phyloP scores from a whole-genome alignment of 2,329 filamentous ascomycete species.

The Alternaria solani region DNA sequence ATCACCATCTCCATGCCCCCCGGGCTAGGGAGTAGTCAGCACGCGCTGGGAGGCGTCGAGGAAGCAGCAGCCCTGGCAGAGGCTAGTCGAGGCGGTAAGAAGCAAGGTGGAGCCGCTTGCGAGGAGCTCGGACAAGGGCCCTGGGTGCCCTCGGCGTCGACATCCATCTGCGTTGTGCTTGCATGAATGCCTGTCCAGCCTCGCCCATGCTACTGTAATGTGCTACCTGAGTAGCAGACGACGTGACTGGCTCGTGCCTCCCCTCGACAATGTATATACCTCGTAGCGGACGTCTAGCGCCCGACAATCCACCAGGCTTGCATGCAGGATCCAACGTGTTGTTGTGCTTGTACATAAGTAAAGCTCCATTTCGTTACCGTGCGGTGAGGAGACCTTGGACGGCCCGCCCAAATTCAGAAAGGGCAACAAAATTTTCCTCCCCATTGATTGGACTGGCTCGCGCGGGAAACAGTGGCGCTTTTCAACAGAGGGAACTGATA shows the following conservation, averaged over 20 bases:
- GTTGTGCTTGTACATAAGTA: constrained; percentile 23
- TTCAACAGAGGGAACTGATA: constrained; percentile 25
- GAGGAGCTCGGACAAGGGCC: constrained; percentile 7
- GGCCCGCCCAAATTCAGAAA: constrained; percentile 23
- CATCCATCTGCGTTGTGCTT: constrained; percentile 15
- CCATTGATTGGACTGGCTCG: constrained; percentile 17
- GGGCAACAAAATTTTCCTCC: constrained; percentile 20
- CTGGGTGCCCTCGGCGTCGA: constrained; percentile 6
- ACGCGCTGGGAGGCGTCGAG: neutral
- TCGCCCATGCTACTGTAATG: constrained; percentile 9
- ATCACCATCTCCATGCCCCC: neutral
- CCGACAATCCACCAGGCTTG: constrained; percentile 17
- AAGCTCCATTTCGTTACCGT: constrained; percentile 21
- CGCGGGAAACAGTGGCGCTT: constrained; percentile 16
- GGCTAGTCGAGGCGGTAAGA: constrained; percentile 22
- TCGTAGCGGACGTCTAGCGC: constrained; percentile 17
- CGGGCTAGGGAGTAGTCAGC: neutral
- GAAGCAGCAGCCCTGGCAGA: neutral
- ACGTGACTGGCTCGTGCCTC: constrained; percentile 20
- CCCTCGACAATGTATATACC: constrained; percentile 9
- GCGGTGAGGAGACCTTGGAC: constrained; percentile 19
- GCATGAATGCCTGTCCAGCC: constrained; percentile 16
- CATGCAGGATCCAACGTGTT: constrained; percentile 20
- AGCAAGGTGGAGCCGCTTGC: constrained; percentile 16
- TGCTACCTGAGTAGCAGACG: constrained; percentile 10